Conservation (phyloP, 805 yeast genomes). For the Allodekkera sacchari region DNA sequence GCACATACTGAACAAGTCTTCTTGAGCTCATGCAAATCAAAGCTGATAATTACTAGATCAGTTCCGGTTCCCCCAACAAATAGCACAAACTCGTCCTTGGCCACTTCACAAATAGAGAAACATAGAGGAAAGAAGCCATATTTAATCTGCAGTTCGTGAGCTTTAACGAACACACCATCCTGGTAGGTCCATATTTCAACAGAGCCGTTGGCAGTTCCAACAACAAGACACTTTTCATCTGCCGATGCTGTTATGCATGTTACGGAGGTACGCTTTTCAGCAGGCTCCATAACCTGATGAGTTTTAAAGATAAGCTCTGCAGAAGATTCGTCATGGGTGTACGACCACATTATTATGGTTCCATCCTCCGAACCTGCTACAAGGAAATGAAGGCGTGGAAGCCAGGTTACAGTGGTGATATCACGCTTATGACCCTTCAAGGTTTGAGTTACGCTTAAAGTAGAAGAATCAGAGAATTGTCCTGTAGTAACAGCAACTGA, state of each 20-base stretch:
- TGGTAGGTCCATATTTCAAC: conserved; percentile 43
- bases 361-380: conserved; percentile 67
- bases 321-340: conserved; percentile 7
- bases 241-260: conserved; percentile 7
- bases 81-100: conserved; percentile 32
- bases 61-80: conserved; percentile 70
- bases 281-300: conserved; percentile 21
- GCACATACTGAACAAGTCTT: conserved; percentile 30
- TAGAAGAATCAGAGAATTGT: conserved; percentile 13
- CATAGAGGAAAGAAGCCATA: conserved; percentile 44
- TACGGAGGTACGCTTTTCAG: conserved; percentile 3
- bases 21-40: conserved; percentile 24
- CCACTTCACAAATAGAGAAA: conserved; percentile 26
- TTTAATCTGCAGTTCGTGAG: conserved; percentile 28
- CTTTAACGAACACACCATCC: conserved; percentile 15
- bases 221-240: conserved; percentile 32
- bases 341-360: conserved; percentile 52
- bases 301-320: conserved; percentile 25
- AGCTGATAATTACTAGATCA: conserved; percentile 45
- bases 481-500: conserved; percentile 59
- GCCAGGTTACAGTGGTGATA: conserved; percentile 60
- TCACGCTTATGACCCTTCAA: conserved; percentile 53
- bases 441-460: conserved; percentile 43
- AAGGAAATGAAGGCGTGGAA: conserved; percentile 35
- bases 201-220: conserved; percentile 60